Percentiles rank a stretch among this genome's conserved stretches.
phyloP scores from a whole-genome alignment of 441 rosid genomes.

The Corymbia calophylla region DNA sequence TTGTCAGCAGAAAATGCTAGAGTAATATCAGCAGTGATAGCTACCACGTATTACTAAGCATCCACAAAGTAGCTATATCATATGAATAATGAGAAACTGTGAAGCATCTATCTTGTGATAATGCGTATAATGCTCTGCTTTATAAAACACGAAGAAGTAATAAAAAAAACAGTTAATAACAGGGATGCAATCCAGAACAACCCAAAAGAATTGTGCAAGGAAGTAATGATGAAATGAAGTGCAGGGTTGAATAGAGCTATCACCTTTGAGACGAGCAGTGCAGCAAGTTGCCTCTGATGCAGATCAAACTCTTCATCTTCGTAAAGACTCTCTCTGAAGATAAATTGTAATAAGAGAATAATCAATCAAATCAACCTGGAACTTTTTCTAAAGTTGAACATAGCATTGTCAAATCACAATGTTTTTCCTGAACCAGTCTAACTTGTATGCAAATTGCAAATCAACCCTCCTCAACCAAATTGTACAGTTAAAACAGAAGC shows the following conservation, averaged over 20 bases:
- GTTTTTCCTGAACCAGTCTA: not conserved
- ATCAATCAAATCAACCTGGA: not conserved
- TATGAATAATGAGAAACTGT: not conserved
- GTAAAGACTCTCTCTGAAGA: conserved; percentile 81
- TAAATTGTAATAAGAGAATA: not conserved
- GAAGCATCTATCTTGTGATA: not conserved
- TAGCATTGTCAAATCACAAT: conserved; percentile 4
- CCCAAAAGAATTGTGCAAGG: not conserved
- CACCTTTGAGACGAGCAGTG: conserved; percentile 90
- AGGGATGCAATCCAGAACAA: not conserved
- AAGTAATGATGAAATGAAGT: not conserved
- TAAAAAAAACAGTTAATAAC: not conserved
- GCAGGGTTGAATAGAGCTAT: not conserved
- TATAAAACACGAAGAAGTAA: not conserved
- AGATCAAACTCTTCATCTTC: conserved; percentile 95
- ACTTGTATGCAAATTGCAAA: not conserved
- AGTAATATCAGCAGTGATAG: not conserved
- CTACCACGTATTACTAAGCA: not conserved
- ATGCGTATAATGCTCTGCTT: not conserved
- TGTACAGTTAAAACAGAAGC: not conserved
- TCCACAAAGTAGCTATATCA: not conserved
- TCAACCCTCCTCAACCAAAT: not conserved
- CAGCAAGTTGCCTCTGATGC: conserved; percentile 94
- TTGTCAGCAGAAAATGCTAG: not conserved
- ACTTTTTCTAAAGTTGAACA: not conserved